Base-by-base conservation (phyloP, 306 rosid genomes). In the Citrullus amarus region DNA sequence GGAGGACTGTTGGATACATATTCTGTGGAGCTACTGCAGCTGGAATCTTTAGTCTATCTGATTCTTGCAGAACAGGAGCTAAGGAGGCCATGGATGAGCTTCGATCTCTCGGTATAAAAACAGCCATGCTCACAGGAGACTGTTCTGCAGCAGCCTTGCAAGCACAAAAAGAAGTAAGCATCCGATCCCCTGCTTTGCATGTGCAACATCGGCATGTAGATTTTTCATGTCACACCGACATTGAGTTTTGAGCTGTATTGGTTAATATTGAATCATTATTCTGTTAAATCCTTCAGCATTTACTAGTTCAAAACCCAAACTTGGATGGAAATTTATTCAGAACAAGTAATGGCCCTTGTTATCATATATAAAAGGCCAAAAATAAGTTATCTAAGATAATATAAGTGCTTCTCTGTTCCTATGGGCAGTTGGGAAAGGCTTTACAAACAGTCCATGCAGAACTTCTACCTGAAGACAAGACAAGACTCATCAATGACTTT, bases 71-170 rank as follows among this genome's bases (percentile, higher is more conserved):
- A 32, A 81, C 91, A 3, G 98, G 99, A 15, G 96, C 82, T 25
- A 76, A 53, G 50, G 93, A 92, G 65, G 98, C 99, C 54, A 81
- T 92, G 39, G 82, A 54, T 60, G 83, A 87, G 88, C 86, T 96
- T 36, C 88, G 86, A 86, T 83, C 62, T 57, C 55, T 92, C 76
- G 96, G 97, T 20, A 92, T 96, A 78, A 89, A 85, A 87, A 90
- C 96, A 0, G 88, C 92, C 51, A 91, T 96, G 98, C 97, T 96
- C 75, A 92, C 99, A 0, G 99, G 99, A 65, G 99, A 96, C 58
- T 78, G 90, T 79, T 85, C 86, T 39, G 90, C 88, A 75, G 89
- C 97, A 38, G 97, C 98, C 20, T 80, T 84, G 89, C 90, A 92
- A 80, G 86, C 89, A 60, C 92, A 96, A 67, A 91, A 88, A 20